These are phyloP conservation scores for Arabidopsis arenosa DNA, from an alignment of 345 rosid species.

Conservation along the genomic window DNA sequence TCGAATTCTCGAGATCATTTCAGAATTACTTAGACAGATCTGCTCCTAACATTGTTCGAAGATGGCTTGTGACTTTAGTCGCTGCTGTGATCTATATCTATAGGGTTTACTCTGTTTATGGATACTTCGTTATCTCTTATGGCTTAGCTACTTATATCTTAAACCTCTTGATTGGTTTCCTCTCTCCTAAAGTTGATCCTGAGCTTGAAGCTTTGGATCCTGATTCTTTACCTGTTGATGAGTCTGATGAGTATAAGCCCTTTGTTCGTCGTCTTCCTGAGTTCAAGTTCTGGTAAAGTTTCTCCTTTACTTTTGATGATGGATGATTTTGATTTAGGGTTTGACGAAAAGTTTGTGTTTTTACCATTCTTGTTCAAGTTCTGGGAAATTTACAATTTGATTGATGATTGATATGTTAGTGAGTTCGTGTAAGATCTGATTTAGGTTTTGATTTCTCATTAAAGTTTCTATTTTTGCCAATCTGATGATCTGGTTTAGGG, in stretches of 20 bases:
- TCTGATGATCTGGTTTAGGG: not conserved
- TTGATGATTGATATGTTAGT: not conserved
- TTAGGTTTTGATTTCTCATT: not conserved
- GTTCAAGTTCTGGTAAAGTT: slow-evolving; percentile 72
- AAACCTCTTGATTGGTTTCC: slow-evolving; percentile 81
- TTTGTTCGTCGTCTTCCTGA: slow-evolving; percentile 86
- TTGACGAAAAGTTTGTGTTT: slow-evolving; percentile 4
- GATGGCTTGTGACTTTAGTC: slow-evolving; percentile 69
- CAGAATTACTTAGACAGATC: slow-evolving; percentile 60
- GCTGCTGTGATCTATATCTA: slow-evolving; percentile 57
- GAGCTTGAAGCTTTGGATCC: slow-evolving; percentile 69
- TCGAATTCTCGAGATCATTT: slow-evolving; percentile 53
- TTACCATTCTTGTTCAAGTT: not conserved
- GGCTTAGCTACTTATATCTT: slow-evolving; percentile 76
- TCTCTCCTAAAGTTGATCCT: slow-evolving; percentile 79
- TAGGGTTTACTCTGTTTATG: slow-evolving; percentile 64
- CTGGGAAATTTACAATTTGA: not conserved
- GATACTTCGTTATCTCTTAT: slow-evolving; percentile 67
- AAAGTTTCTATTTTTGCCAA: not conserved
- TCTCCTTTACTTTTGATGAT: not conserved
- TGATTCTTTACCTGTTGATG: slow-evolving; percentile 55
- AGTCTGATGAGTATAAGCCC: slow-evolving; percentile 72
- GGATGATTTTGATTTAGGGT: not conserved
- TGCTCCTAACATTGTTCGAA: slow-evolving; percentile 49
- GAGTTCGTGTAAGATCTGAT: not conserved